Conservation (phyloP, 306 rosid genomes). For the Mucuna pruriens region DNA sequence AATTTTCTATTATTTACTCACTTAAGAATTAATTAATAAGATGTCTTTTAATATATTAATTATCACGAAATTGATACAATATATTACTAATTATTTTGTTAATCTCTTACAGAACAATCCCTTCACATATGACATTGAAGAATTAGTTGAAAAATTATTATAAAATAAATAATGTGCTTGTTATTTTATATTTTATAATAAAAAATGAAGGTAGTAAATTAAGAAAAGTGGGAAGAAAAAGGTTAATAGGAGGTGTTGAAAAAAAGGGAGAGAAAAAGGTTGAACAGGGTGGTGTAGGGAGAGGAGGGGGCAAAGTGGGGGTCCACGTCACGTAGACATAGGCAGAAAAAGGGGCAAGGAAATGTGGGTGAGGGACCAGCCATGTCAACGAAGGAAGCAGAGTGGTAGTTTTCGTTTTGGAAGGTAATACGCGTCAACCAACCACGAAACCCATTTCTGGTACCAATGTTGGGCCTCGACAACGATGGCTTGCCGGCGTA, state of each 20-base stretch:
- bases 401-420: conserved; percentile 46
- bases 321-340: conserved; percentile 40
- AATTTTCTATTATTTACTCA: too few species aligned
- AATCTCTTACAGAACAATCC: too few species aligned
- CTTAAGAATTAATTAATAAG: too few species aligned
- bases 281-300: conserved; percentile 43
- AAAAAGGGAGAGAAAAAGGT: neutral
- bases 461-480: conserved; percentile 39
- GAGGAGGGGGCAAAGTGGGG: conserved; percentile 48
- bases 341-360: conserved; percentile 47
- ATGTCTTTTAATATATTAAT: too few species aligned
- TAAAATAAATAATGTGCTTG: too few species aligned
- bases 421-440: conserved; percentile 52
- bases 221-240: too few species aligned
- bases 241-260: neutral
- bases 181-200: too few species aligned
- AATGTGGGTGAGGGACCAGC: conserved; percentile 47
- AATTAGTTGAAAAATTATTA: too few species aligned
- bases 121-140: too few species aligned
- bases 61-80: too few species aligned
- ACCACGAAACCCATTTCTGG: conserved; percentile 46
- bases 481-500: conserved; percentile 15
- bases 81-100: too few species aligned
- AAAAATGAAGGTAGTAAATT: too few species aligned
- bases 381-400: conserved; percentile 51